Base-by-base conservation (phyloP, 73 alveolate species). In the Blepharisma stoltei region DNA sequence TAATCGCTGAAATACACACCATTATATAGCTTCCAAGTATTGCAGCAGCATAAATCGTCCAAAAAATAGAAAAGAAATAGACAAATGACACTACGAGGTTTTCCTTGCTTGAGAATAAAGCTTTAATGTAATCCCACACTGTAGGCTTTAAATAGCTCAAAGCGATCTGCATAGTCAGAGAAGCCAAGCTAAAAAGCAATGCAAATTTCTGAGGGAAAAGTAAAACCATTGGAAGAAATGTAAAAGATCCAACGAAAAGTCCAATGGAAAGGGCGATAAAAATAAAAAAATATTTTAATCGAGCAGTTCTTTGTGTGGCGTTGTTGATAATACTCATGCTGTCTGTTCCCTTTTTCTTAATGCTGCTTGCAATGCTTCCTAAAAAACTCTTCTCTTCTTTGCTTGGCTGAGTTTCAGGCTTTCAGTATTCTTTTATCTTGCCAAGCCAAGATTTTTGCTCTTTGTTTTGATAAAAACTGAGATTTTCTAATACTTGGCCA, bases 391-490 rank as follows among this genome's bases (percentile, higher is more conserved):
- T 18, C 2, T 60, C 18, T 25, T 60, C 73, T 18, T 25, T 81
- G 95, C 88, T 54, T 81, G 88, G 14, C 46, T 20, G 73, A 9
- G 46, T 4, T 60, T 8, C 23, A 1, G 73, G 49, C 11, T 60
- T 60, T 60, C 73, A n/a, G 23, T 38, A 60, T 60, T 60, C 82
- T 81, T 80, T 94, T 75, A 81, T 86, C 95, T 81, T 99, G 95
- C 95, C 91, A 95, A 89, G 95, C 73, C 73, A 60, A 25, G 46
- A 14, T 60, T 60, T 25, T 20, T 60, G 38, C 23, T 60, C 49
- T 60, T 60, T 60, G 5, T n/a, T 20, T 25, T 60, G 73, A 38
- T 60, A 60, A 47, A 60, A 60, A 5, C 46, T 14, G 46, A 60
- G 73, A 38, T 60, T 60, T 14, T 60, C 73, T 20, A 60, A 38